Percentiles rank a stretch among this genome's conserved stretches.
Conservation (phyloP, 2,329 filamentous ascomycete genomes). For the Aspergillus eucalypticola region DNA sequence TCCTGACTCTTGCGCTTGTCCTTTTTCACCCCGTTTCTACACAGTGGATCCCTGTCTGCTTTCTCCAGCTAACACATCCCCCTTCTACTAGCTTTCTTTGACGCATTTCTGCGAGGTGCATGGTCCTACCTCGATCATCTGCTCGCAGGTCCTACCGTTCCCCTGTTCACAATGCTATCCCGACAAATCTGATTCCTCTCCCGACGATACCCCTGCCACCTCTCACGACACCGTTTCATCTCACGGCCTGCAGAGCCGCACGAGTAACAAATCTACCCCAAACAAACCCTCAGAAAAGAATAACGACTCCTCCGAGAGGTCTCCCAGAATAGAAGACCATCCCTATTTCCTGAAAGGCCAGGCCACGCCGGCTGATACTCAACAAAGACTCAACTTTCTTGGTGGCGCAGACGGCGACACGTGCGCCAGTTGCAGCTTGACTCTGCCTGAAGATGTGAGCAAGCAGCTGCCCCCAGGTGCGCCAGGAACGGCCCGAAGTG, state of each 20-base stretch:
- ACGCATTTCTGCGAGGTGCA: constrained; percentile 65
- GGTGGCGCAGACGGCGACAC: constrained; percentile 51
- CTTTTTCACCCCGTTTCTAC: neutral
- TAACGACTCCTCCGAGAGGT: constrained; percentile 21
- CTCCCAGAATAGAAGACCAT: constrained; percentile 49
- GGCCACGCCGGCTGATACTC: constrained; percentile 44
- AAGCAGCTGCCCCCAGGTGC: constrained; percentile 55
- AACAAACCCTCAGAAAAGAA: constrained; percentile 18
- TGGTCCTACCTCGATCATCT: constrained; percentile 63
- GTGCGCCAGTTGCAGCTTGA: constrained; percentile 60
- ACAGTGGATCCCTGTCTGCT: constrained; percentile 6
- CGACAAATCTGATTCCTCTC: constrained; percentile 39
- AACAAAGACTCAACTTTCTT: constrained; percentile 44
- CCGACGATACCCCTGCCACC: constrained; percentile 44
- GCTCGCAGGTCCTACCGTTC: constrained; percentile 59
- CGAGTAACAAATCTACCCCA: constrained; percentile 18
- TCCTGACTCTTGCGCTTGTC: constrained; percentile 5
- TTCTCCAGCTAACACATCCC: constrained; percentile 5
- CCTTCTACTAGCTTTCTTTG: constrained; percentile 54
- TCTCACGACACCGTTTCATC: constrained; percentile 33
- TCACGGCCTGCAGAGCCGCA: constrained; percentile 23
- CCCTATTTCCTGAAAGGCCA: constrained; percentile 52
- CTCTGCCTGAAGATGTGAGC: constrained; percentile 56
- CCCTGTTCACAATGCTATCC: constrained; percentile 56
- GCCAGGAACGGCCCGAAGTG: constrained; percentile 52